phyloP scores from a whole-genome alignment of 2,329 filamentous ascomycete genomes.

The Pseudodiploospora longispora region DNA sequence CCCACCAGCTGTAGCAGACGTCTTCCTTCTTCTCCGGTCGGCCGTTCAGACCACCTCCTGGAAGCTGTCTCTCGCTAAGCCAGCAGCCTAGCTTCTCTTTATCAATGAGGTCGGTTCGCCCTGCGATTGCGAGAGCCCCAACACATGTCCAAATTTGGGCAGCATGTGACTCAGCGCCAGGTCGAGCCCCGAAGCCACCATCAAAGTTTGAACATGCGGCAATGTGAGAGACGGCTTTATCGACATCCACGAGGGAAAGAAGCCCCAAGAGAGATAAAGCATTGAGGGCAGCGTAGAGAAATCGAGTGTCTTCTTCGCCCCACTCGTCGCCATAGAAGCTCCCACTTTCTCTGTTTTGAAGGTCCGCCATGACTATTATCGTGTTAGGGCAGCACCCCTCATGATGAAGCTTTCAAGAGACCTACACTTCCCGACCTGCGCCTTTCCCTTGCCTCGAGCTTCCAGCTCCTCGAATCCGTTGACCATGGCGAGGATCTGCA shows the following conservation, averaged over 20 bases:
- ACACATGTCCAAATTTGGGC: slow-evolving; percentile 95
- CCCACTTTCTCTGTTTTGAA: slow-evolving; percentile 75
- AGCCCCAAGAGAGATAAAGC: slow-evolving; percentile 76
- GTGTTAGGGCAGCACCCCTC: slow-evolving; percentile 8
- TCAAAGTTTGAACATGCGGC: slow-evolving; percentile 85
- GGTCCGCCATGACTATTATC: slow-evolving; percentile 59
- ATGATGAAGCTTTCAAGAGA: slow-evolving; percentile 15
- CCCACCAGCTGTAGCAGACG: slow-evolving; percentile 99
- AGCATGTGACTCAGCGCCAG: slow-evolving; percentile 88
- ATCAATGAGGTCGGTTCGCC: slow-evolving; percentile 73
- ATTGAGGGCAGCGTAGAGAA: slow-evolving; percentile 85
- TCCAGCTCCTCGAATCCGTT: slow-evolving; percentile 83
- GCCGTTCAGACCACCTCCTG: slow-evolving; percentile 84
- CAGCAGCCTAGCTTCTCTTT: slow-evolving; percentile 76
- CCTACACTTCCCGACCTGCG: slow-evolving; percentile 72
- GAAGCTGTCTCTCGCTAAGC: slow-evolving; percentile 87
- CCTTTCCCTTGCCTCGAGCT: slow-evolving; percentile 52
- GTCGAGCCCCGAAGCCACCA: slow-evolving; percentile 82
- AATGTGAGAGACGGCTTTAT: slow-evolving; percentile 72
- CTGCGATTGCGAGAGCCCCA: slow-evolving; percentile 75
- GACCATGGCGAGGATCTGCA: slow-evolving; percentile 84
- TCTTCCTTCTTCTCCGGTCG: slow-evolving; percentile 93
- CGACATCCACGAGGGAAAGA: slow-evolving; percentile 65
- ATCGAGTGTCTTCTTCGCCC: slow-evolving; percentile 93
- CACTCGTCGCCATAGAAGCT: slow-evolving; percentile 92